Percentiles rank a stretch among this genome's conserved stretches.
These are phyloP conservation scores for Trichocomaceae sp. DNA, from an alignment of 2,329 filamentous ascomycete species.

Conservation along the genomic window DNA sequence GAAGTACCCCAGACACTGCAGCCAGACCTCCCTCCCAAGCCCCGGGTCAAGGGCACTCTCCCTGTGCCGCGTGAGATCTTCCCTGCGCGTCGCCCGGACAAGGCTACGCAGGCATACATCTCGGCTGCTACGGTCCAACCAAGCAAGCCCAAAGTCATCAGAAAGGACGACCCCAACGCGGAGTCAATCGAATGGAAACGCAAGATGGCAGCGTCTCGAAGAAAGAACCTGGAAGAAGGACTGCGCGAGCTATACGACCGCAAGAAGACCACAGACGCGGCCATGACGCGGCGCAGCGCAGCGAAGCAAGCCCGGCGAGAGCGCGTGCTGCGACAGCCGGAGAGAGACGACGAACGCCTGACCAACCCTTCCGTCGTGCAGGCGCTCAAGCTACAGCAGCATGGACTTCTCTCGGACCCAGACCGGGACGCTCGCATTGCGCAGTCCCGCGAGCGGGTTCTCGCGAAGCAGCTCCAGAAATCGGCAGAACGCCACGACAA, in stretches of 20 bases:
- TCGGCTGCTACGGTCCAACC: conserved; percentile 53
- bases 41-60: conserved; percentile 64
- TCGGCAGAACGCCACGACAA: conserved; percentile 59
- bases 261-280: conserved; percentile 44
- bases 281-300: conserved; percentile 37
- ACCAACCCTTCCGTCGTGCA: conserved; percentile 62
- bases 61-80: conserved; percentile 81
- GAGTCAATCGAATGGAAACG: conserved; percentile 60
- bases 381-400: conserved; percentile 46
- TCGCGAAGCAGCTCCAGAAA: conserved; percentile 45
- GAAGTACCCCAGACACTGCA: conserved; percentile 73
- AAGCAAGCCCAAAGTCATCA: conserved; percentile 24
- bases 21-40: conserved; percentile 48
- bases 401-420: conserved; percentile 55
- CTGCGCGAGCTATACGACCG: conserved; percentile 63
- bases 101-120: conserved; percentile 58
- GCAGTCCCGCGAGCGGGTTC: conserved; percentile 33
- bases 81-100: conserved; percentile 52
- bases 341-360: conserved; percentile 68
- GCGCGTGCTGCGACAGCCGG: conserved; percentile 54
- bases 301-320: conserved; percentile 47
- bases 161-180: conserved; percentile 36
- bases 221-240: conserved; percentile 65
- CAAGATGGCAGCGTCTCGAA: conserved; percentile 63
- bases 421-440: conserved; percentile 51